Base-by-base conservation (phyloP, 495 filamentous ascomycete species). In the Coniosporium apollinis region DNA sequence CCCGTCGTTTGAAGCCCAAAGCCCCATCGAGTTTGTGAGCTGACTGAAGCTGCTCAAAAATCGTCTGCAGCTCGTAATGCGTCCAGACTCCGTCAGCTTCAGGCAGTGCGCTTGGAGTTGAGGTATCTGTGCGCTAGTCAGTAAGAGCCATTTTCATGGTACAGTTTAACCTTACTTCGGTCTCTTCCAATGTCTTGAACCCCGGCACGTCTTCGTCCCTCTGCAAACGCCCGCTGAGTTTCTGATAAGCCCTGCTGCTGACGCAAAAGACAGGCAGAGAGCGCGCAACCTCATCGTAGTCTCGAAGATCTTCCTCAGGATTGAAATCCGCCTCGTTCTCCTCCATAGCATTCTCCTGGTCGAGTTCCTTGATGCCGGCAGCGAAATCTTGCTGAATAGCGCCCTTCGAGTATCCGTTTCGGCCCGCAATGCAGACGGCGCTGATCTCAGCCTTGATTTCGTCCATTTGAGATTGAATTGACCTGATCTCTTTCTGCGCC, bases 251-350 rank as follows among this genome's bases (percentile, higher is more conserved):
- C 22, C 58, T 51, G 29, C 60, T 64, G 11, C 65, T 70, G 7
- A 75, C 68, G 38, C 73, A 77, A 44, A 78, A 79, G 3, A 79
- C 72, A 0, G 65, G 63, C 3, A 80, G 53, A 0, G 52, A 50
- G 1, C 42, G 48, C 0, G 69, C 70, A 4, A 76, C 46, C 30
- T 68, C 49, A 1, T 61, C 50, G 37, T 79, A 79, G 40, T 77
- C 68, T n/a, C 70, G 51, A 20, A 48, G 26, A 3, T 62, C 57
- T 0, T 51, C 34, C 4, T 55, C 50, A 0, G 61, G 63, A 34
- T 67, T 57, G 37, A 63, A 65, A 21, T 57, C 61, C 17, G 50
- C 57, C 20, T 55, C 55, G 34, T 66, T 61, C 30, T 57, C 51
- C 39, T 60, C 60, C 14, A 54, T 55, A 5, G 58, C 57, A 28